A percentile compares a stretch with the other conserved stretches of the same genome.
Conservation (phyloP, 1,284 basidiomycete species). For the Calocybe gambosa region DNA sequence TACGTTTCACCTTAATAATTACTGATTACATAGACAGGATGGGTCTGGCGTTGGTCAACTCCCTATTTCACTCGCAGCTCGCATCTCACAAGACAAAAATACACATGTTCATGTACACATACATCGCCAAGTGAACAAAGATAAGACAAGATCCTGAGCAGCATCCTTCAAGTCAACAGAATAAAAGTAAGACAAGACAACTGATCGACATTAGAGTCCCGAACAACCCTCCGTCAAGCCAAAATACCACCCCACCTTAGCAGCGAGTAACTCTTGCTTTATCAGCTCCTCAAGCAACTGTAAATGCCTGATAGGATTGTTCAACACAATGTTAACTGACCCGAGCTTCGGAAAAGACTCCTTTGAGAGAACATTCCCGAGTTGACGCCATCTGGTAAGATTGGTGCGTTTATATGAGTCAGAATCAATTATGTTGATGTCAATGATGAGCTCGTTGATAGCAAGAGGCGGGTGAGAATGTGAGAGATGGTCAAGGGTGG, state of each 20-base stretch:
- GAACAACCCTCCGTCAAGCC: neutral
- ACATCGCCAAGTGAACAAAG: too few species aligned
- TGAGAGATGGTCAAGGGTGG: constrained; percentile 1
- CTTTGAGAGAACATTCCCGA: neutral
- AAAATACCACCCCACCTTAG: constrained; percentile 1
- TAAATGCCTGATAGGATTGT: constrained; percentile 1
- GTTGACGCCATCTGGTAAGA: constrained; percentile 3
- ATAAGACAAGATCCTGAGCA: too few species aligned
- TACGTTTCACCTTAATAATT: too few species aligned
- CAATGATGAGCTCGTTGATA: constrained; percentile 1
- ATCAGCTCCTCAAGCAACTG: constrained; percentile 5
- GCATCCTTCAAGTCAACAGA: too few species aligned
- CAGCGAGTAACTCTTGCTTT: constrained; percentile 3
- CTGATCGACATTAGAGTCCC: neutral
- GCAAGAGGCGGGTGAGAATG: constrained; percentile 1
- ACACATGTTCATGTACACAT: too few species aligned
- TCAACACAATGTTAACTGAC: neutral
- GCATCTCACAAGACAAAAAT: too few species aligned
- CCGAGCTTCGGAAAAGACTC: constrained; percentile 3
- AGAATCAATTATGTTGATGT: constrained; percentile 9
- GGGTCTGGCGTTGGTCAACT: too few species aligned
- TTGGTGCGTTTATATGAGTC: constrained; percentile 4
- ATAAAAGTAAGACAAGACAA: too few species aligned
- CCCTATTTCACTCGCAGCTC: too few species aligned
- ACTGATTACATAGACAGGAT: too few species aligned